Evolutionary conservation across 768 basidiomycete species (phyloP), one percentile per base, ranked within the genome.

Genomic region (Rubroboletus satanas): DNA sequence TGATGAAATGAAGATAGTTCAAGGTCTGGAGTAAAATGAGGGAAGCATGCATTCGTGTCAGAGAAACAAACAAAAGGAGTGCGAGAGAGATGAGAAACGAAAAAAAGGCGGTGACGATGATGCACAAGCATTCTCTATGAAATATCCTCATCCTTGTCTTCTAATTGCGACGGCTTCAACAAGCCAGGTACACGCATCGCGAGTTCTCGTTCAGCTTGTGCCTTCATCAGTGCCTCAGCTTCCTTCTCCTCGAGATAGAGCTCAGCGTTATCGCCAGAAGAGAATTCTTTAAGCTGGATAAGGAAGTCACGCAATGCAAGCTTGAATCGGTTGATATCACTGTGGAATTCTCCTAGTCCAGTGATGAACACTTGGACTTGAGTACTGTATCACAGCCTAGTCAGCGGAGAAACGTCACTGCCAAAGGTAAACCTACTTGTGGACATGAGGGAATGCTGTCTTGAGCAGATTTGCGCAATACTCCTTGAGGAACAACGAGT

Each of bases 181-280:
- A 98, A 90, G 38, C 97, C 97, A n/a, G 95, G 96, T 56, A 98
- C 93, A 61, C 90, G 83, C 81, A 91, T 89, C 26, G 94, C 93
- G 36, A 87, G 82, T 74, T 93, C 84, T 49, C 87, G 87, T 73
- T 97, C 94, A 56, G 85, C 88, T 60, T 88, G 83, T 0, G 83
- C 85, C 74, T 90, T 88, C 70, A 76, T 78, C 67, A 86, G 82
- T 21, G 79, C 78, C 71, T 96, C 96, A 4, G 83, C 81, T 70
- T 98, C 95, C 73, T 93, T 96, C 74, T 98, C 97, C 66, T 98
- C 96, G 62, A 93, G 77, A 75, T 79, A 98, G 36, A 98, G 77
- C 60, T 98, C 97, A 9, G 93, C 76, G 60, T 96, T 95, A 66
- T 97, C 94, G 57, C 81, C 79, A 6, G 88, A 90, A 7, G 93